phyloP scores from a whole-genome alignment of 345 rosid species.

The Aquilaria malaccensis region DNA sequence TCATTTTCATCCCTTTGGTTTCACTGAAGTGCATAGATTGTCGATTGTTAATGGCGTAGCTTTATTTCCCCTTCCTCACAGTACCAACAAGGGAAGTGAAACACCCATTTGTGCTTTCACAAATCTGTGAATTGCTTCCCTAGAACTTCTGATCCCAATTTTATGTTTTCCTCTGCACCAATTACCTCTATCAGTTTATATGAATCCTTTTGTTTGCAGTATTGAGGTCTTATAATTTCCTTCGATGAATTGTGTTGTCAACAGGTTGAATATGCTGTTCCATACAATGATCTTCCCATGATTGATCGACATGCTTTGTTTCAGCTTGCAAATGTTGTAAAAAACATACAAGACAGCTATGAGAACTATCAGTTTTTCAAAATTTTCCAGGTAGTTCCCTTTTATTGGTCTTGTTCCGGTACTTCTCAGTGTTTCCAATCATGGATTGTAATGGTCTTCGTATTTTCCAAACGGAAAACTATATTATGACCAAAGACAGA shows the following conservation, averaged over 20 bases:
- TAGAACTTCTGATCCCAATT: too few species aligned
- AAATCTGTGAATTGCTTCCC: too few species aligned
- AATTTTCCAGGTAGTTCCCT: constrained; percentile 67
- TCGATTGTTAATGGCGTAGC: background rate
- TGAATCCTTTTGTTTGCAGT: background rate
- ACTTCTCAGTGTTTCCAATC: too few species aligned
- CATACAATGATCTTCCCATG: constrained; percentile 73
- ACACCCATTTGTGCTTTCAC: too few species aligned
- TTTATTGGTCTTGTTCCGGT: background rate
- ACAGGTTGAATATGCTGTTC: constrained; percentile 68
- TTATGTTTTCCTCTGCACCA: too few species aligned
- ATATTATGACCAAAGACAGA: too few species aligned
- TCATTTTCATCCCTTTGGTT: too few species aligned
- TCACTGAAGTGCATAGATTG: too few species aligned
- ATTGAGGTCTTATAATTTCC: background rate
- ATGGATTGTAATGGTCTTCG: too few species aligned
- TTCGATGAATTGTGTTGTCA: constrained; percentile 8
- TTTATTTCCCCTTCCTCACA: background rate
- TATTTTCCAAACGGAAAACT: too few species aligned
- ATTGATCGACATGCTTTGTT: constrained; percentile 82
- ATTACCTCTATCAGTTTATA: too few species aligned
- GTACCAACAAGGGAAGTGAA: too few species aligned
- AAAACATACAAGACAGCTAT: constrained; percentile 61
- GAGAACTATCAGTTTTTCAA: constrained; percentile 84
- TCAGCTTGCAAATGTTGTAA: constrained; percentile 84